Percentiles rank a stretch among this genome's conserved stretches.
These are phyloP conservation scores for Candida nitratophila DNA, from an alignment of 805 yeast genomes.

Conservation along the genomic window DNA sequence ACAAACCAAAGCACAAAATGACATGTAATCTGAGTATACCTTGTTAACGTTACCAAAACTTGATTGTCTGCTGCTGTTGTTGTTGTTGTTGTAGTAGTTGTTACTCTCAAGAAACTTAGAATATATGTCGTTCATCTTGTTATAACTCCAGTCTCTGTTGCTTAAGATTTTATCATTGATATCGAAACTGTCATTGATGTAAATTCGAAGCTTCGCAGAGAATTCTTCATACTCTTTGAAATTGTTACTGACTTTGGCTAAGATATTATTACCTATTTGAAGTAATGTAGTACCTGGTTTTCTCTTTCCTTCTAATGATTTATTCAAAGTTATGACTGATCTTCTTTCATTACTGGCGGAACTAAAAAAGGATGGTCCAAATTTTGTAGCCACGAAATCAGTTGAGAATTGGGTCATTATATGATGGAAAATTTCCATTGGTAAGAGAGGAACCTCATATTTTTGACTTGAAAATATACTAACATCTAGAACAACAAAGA, in stretches of 20 bases:
- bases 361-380: constrained; percentile 15
- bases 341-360: constrained; percentile 8
- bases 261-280: constrained; percentile 19
- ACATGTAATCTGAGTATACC: constrained; percentile 11
- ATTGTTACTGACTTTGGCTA: constrained; percentile 13
- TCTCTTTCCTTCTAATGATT: constrained; percentile 21
- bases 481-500: constrained; percentile 16
- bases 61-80: neutral
- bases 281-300: constrained; percentile 26
- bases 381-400: constrained; percentile 14
- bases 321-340: constrained; percentile 15
- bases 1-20: constrained; percentile 10
- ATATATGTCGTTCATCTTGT: neutral
- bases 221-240: constrained; percentile 16
- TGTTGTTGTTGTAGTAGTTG: too few species aligned
- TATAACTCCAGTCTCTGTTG: constrained; percentile 19
- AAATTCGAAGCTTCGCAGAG: constrained; percentile 15
- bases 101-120: neutral
- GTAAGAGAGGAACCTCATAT: constrained; percentile 4
- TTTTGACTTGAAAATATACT: constrained; percentile 11
- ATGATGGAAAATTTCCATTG: constrained; percentile 21
- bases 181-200: constrained; percentile 19
- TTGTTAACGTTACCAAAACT: neutral
- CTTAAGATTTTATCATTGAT: constrained; percentile 23
- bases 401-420: constrained; percentile 14